Evolutionary conservation across 345 rosid genomes (phyloP), one percentile per base, ranked within the genome.

Genomic region (Lagerstroemia speciosa): DNA sequence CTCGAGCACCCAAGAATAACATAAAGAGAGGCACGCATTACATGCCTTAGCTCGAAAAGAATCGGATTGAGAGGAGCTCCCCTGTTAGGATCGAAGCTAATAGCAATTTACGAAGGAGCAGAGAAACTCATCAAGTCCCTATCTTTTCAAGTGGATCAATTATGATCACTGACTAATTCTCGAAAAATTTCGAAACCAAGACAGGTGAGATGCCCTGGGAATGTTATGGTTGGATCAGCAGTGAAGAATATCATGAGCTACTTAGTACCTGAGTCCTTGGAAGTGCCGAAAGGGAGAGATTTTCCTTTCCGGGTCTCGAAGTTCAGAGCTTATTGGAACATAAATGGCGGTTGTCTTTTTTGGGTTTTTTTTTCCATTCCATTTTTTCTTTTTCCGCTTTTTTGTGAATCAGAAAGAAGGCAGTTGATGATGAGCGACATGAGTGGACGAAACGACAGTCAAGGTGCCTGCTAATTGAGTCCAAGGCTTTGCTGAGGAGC

Each of bases 341-440:
- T 37, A 81, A 81, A 81, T 76, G 83, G 82, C 83, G 77, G 81
- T 77, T 81, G 69, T 16, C 32, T 34, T 34, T 43, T 67, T 31
- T 24, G 55, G 15, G 27, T 17, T 24, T 55, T 62, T 29, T 31
- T 55, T 41, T 26, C 32, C 32, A 46, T 37, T 48, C 20, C 4
- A 8, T 27, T 41, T 37, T 6, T 16, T 31, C 52, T 67, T 45
- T 48, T 34, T 61, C 17, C n/a, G 24, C 12, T 50, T 31, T n/a
- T 41, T 65, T 6, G 11, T 10, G 37, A 36, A 40, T 53, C 68
- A 43, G 52, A 48, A 17, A 63, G 67, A 26, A n/a, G 8, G 10
- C n/a, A 37, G 69, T 53, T 58, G 40, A 41, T 71, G 83, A 78
- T 61, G 48, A 65, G 69, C 69, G 79, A 78, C 77, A 69, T 43